A percentile compares a stretch with the other conserved stretches of the same genome.
phyloP scores from a whole-genome alignment of 2,329 filamentous ascomycete genomes.

The Microsporum ferrugineum region DNA sequence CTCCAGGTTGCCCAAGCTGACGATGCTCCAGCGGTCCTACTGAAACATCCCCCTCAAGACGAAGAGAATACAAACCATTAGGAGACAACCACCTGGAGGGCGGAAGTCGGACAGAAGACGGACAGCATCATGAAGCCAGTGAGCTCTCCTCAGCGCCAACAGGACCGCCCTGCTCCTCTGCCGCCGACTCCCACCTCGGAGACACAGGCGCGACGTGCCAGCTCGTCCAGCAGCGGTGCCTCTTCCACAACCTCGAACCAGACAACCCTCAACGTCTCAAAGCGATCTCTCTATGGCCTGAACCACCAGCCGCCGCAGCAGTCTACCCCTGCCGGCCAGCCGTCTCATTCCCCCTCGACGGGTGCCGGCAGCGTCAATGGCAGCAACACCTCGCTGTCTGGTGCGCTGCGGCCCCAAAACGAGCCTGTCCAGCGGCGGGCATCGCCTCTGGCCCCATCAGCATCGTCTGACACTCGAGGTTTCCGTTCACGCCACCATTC shows the following conservation, averaged over 20 bases:
- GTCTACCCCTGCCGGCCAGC: neutral
- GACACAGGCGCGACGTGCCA: conserved; percentile 27
- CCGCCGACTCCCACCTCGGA: conserved; percentile 14
- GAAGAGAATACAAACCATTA: too few species aligned
- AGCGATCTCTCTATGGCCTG: conserved; percentile 28
- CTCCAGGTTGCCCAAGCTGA: neutral
- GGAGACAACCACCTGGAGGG: neutral
- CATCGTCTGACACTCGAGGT: conserved; percentile 25
- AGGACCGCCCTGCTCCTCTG: conserved; percentile 15
- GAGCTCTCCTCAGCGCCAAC: conserved; percentile 11
- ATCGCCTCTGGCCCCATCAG: conserved; percentile 24
- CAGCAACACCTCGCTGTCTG: conserved; percentile 28
- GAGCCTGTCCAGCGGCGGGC: conserved; percentile 25
- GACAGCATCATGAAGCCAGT: conserved; percentile 3
- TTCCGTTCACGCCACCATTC: conserved; percentile 44
- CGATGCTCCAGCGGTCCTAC: neutral
- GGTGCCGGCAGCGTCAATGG: conserved; percentile 19
- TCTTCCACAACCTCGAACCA: conserved; percentile 36
- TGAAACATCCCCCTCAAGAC: neutral
- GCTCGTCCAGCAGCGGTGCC: conserved; percentile 37
- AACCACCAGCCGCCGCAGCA: conserved; percentile 18
- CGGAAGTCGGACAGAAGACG: too few species aligned
- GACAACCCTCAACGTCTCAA: conserved; percentile 33
- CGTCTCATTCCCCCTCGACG: conserved; percentile 21
- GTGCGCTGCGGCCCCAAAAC: conserved; percentile 30